These are phyloP conservation scores for Schizonepeta tenuifolia DNA, from an alignment of 257 asterid genomes.

Conservation along the genomic window DNA sequence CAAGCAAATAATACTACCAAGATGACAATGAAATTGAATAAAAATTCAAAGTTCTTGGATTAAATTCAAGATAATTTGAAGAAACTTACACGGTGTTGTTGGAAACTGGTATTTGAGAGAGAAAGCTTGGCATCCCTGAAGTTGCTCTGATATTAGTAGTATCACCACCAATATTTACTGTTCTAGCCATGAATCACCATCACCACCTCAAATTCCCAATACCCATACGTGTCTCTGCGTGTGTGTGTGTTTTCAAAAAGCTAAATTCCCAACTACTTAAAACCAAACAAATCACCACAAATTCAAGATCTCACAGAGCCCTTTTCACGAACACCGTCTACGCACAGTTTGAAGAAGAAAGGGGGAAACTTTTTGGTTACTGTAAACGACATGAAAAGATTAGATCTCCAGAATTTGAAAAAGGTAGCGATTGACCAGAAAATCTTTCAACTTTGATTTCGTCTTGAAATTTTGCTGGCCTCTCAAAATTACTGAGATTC, in stretches of 20 bases:
- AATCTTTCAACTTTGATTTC: constrained; percentile 34
- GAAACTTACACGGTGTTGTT: constrained; percentile 59
- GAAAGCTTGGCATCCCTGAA: constrained; percentile 85
- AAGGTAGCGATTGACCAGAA: constrained; percentile 16
- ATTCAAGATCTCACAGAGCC: constrained; percentile 38
- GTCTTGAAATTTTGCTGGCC: constrained; percentile 35
- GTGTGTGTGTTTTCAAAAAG: neutral
- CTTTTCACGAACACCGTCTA: constrained; percentile 39
- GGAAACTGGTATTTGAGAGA: constrained; percentile 62
- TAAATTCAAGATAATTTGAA: constrained; percentile 28
- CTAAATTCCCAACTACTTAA: constrained; percentile 24
- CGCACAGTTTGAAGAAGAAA: neutral
- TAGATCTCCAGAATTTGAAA: constrained; percentile 19
- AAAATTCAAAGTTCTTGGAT: neutral
- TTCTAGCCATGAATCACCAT: constrained; percentile 48
- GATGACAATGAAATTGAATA: neutral
- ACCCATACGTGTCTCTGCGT: neutral
- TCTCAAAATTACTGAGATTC: constrained; percentile 20
- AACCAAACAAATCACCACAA: neutral
- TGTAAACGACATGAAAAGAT: constrained; percentile 27
- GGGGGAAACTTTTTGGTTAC: constrained; percentile 15
- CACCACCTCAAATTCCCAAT: constrained; percentile 40
- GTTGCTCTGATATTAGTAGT: constrained; percentile 42
- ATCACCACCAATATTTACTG: constrained; percentile 54
- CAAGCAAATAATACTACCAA: neutral